Conservation (phyloP, 2,329 filamentous ascomycete genomes). For the Arthrobotrys sphaeroides region DNA sequence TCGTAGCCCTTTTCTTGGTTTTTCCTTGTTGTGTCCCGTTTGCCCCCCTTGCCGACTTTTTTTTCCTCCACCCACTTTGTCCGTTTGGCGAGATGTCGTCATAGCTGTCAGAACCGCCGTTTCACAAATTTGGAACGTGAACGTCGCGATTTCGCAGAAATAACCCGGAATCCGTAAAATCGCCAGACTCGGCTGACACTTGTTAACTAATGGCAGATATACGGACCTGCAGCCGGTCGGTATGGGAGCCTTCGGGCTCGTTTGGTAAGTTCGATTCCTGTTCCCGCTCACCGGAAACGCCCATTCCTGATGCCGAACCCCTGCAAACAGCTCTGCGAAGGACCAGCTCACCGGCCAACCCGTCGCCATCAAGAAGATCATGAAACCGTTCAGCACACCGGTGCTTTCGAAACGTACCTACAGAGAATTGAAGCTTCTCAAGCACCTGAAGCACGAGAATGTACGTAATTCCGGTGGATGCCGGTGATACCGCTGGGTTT, state of each 20-base stretch:
- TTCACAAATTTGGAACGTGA: no score
- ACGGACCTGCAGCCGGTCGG: constrained; percentile 97
- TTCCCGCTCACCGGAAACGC: constrained; percentile 22
- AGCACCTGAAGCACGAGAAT: constrained; percentile 96
- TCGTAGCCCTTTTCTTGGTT: constrained; percentile 58
- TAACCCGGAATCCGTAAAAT: constrained; percentile 46
- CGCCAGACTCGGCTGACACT: constrained; percentile 24
- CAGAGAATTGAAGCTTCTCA: constrained; percentile 94
- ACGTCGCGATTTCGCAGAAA: constrained; percentile 16
- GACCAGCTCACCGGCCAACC: constrained; percentile 97
- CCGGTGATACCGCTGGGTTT: neutral
- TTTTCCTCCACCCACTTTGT: constrained; percentile 28
- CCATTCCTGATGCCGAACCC: constrained; percentile 22
- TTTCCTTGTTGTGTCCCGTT: constrained; percentile 13
- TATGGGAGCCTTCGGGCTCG: constrained; percentile 98
- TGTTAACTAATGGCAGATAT: constrained; percentile 71
- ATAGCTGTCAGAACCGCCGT: constrained; percentile 26
- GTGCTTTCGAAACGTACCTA: constrained; percentile 98
- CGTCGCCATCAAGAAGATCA: constrained; percentile 99
- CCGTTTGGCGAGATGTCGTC: constrained; percentile 45
- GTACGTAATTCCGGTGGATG: constrained; percentile 65
- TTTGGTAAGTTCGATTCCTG: constrained; percentile 76
- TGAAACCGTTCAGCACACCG: constrained; percentile 99
- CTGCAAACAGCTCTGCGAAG: constrained; percentile 78
- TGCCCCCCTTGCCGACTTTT: constrained; percentile 9